Evolutionary conservation across 331 rosid species (phyloP).

Genomic region (Pyracantha coccinea): DNA sequence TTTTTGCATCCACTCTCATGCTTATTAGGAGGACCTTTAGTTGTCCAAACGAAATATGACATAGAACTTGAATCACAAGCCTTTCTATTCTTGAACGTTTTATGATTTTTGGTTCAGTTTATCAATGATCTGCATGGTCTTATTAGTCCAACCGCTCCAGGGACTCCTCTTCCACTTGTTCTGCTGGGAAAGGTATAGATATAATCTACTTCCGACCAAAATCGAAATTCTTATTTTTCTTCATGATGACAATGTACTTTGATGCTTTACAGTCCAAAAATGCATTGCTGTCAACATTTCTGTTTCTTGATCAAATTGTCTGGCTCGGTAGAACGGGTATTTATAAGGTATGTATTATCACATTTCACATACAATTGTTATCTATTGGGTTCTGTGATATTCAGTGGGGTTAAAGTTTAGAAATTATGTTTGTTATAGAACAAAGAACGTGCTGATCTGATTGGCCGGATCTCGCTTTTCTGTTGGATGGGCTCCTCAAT

Average conservation of each 20-base stretch:
- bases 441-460: constrained; percentile 69
- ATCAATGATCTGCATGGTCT: constrained; percentile 88
- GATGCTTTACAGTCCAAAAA: constrained; percentile 69
- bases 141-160: constrained; percentile 84
- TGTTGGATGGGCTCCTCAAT: constrained; percentile 90
- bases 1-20: background rate
- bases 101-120: constrained; percentile 46
- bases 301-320: constrained; percentile 95
- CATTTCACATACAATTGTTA: constrained; percentile 2
- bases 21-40: background rate
- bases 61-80: constrained; percentile 1
- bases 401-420: background rate
- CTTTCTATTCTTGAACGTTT: background rate
- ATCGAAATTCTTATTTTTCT: background rate
- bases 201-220: background rate
- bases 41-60: background rate
- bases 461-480: constrained; percentile 81
- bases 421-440: constrained; percentile 40
- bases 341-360: constrained; percentile 45
- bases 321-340: constrained; percentile 97
- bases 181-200: constrained; percentile 98
- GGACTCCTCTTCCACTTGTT: constrained; percentile 79
- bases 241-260: background rate
- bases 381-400: background rate
- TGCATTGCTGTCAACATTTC: constrained; percentile 81